These are phyloP conservation scores for Coleophoma crateriformis DNA, from an alignment of 2,329 filamentous ascomycete species.

Conservation along the genomic window DNA sequence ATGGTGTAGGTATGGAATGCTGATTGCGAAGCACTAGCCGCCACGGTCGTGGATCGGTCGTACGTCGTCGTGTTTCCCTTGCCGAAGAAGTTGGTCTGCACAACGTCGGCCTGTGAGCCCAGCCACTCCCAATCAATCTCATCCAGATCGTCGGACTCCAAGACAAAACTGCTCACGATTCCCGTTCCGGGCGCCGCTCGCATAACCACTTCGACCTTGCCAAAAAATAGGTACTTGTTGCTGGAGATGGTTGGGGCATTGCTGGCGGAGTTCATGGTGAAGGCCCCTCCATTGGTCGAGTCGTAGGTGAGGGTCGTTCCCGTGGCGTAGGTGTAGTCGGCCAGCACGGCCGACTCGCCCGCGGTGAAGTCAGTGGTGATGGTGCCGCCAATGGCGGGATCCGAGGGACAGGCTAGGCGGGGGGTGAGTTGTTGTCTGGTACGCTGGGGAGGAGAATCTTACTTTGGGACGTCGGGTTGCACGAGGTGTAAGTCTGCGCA, in stretches of 20 bases:
- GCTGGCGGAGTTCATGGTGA: slow-evolving; percentile 39
- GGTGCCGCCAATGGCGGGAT: slow-evolving; percentile 33
- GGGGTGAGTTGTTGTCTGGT: slow-evolving; percentile 10
- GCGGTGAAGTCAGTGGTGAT: slow-evolving; percentile 36
- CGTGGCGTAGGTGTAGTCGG: slow-evolving; percentile 50
- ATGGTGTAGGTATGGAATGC: slow-evolving; percentile 59
- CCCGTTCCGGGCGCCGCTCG: slow-evolving; percentile 41
- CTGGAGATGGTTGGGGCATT: slow-evolving; percentile 40
- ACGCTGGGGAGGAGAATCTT: slow-evolving; percentile 6
- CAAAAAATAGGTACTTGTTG: slow-evolving; percentile 48
- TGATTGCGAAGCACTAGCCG: slow-evolving; percentile 23
- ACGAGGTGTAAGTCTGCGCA: slow-evolving; percentile 39
- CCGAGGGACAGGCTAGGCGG: slow-evolving; percentile 30
- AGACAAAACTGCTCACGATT: slow-evolving; percentile 42
- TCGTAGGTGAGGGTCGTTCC: slow-evolving; percentile 35
- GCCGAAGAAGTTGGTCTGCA: slow-evolving; percentile 48
- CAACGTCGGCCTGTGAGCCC: slow-evolving; percentile 25
- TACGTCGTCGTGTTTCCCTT: slow-evolving; percentile 47
- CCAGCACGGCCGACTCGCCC: slow-evolving; percentile 26
- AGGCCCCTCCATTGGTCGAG: slow-evolving; percentile 37
- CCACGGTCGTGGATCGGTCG: slow-evolving; percentile 35
- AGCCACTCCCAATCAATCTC: slow-evolving; percentile 47
- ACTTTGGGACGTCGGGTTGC: slow-evolving; percentile 35
- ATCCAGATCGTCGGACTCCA: slow-evolving; percentile 45
- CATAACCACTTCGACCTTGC: slow-evolving; percentile 40